These are phyloP conservation scores for Aspergillus niger DNA, from an alignment of 2,329 filamentous ascomycete species.

Conservation along the genomic window DNA sequence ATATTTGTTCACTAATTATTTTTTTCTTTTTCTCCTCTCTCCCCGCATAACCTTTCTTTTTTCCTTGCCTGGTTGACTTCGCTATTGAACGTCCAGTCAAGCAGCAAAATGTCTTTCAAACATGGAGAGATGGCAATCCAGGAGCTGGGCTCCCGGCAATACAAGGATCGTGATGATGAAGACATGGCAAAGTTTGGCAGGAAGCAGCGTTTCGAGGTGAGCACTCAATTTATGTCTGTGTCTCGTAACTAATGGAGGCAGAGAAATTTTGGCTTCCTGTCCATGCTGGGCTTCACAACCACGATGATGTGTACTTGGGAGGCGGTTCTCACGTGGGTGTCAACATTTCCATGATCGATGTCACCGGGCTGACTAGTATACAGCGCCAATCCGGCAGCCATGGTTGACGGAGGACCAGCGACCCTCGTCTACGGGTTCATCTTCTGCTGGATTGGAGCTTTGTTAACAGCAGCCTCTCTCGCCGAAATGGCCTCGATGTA, in stretches of 20 bases:
- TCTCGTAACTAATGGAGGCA: constrained; percentile 15
- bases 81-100: not conserved
- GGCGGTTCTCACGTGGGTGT: constrained; percentile 40
- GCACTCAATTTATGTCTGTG: not conserved
- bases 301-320: constrained; percentile 47
- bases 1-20: not conserved
- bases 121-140: constrained; percentile 1
- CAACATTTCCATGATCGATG: not conserved
- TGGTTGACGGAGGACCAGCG: constrained; percentile 30
- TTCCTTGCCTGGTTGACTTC: not conserved
- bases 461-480: constrained; percentile 29
- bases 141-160: not conserved
- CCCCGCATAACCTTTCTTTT: not conserved
- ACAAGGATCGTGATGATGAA: not conserved
- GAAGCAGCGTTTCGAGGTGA: constrained; percentile 5
- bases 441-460: constrained; percentile 35
- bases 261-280: constrained; percentile 45
- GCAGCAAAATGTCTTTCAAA: not conserved
- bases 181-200: constrained; percentile 1
- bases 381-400: constrained; percentile 26
- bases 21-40: not conserved
- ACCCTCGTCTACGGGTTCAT: constrained; percentile 38
- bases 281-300: constrained; percentile 44
- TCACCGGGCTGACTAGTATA: constrained; percentile 18
- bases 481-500: constrained; percentile 40